Percentiles rank a stretch among this genome's conserved stretches.
These are phyloP conservation scores for Aspergillus sp. DNA, from an alignment of 2,329 filamentous ascomycete genomes.

Conservation along the genomic window DNA sequence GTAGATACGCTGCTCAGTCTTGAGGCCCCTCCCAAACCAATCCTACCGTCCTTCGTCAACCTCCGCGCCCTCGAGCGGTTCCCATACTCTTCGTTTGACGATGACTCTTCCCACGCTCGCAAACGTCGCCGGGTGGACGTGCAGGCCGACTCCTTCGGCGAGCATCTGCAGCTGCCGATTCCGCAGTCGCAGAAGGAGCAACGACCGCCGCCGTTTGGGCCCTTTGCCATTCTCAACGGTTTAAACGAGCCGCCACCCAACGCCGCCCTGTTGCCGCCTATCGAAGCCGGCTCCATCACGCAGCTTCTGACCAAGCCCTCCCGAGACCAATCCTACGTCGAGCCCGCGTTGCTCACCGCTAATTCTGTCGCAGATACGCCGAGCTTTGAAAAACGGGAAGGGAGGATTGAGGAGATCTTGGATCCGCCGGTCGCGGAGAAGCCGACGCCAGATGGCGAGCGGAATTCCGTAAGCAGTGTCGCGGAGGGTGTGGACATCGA, in stretches of 20 bases:
- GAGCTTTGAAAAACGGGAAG: conserved; percentile 31
- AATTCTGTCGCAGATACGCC: conserved; percentile 23
- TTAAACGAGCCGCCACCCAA: conserved; percentile 64
- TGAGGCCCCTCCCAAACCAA: conserved; percentile 41
- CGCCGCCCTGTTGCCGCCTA: conserved; percentile 60
- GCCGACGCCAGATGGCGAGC: conserved; percentile 15
- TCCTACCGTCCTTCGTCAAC: conserved; percentile 48
- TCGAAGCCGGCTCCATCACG: conserved; percentile 50
- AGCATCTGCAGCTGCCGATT: conserved; percentile 49
- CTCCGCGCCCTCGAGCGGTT: conserved; percentile 48
- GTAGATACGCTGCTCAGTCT: conserved; percentile 30
- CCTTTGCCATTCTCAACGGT: conserved; percentile 55
- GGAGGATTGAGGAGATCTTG: conserved; percentile 37
- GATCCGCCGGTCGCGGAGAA: conserved; percentile 27
- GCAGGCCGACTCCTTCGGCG: conserved; percentile 41
- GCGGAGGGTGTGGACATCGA: conserved; percentile 7
- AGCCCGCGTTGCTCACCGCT: conserved; percentile 19
- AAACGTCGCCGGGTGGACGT: conserved; percentile 47
- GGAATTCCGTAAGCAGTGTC: conserved; percentile 11
- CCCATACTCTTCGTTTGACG: conserved; percentile 42
- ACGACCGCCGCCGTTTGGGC: conserved; percentile 44
- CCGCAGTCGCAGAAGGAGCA: conserved; percentile 48
- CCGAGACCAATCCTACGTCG: conserved; percentile 24
- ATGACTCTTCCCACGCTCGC: conserved; percentile 35
- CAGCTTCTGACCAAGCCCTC: conserved; percentile 38